Evolutionary conservation across 768 basidiomycete species (phyloP).

Genomic region (Psilocybe azurescens): DNA sequence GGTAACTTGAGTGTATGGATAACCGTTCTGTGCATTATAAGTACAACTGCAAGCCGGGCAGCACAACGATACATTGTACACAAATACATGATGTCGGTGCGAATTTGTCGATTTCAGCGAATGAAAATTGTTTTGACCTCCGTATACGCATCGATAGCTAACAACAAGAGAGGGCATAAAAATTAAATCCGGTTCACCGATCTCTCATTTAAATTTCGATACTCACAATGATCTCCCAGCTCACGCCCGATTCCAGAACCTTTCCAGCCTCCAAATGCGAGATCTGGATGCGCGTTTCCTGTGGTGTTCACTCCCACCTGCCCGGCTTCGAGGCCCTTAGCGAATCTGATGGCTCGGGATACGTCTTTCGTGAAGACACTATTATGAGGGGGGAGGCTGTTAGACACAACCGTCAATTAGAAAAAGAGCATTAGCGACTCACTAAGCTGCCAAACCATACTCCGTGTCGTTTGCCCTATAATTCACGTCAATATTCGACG

Average conservation of each 20-base stretch:
- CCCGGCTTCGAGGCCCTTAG: not conserved
- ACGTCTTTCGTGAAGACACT: conserved; percentile 4
- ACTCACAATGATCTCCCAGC: not conserved
- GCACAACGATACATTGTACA: not conserved
- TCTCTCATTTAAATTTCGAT: not conserved
- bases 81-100: not conserved
- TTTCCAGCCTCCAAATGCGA: conserved; percentile 3
- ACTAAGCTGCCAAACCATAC: conserved; percentile 69
- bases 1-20: too few species aligned
- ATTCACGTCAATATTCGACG: not conserved
- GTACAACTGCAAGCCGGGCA: not conserved
- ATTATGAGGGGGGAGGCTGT: not conserved
- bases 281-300: not conserved
- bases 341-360: not conserved
- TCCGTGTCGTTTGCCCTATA: conserved; percentile 70
- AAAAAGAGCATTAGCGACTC: not conserved
- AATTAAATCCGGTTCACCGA: not conserved
- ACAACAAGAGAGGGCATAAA: too few species aligned
- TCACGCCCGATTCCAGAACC: not conserved
- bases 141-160: not conserved
- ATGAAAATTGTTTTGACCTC: conserved; percentile 4
- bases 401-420: not conserved
- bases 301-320: conserved; percentile 1
- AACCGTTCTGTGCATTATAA: too few species aligned
- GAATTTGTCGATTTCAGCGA: not conserved